These are phyloP conservation scores for Boletus semigastroideus DNA, from an alignment of 1,284 basidiomycete species.

Conservation along the genomic window DNA sequence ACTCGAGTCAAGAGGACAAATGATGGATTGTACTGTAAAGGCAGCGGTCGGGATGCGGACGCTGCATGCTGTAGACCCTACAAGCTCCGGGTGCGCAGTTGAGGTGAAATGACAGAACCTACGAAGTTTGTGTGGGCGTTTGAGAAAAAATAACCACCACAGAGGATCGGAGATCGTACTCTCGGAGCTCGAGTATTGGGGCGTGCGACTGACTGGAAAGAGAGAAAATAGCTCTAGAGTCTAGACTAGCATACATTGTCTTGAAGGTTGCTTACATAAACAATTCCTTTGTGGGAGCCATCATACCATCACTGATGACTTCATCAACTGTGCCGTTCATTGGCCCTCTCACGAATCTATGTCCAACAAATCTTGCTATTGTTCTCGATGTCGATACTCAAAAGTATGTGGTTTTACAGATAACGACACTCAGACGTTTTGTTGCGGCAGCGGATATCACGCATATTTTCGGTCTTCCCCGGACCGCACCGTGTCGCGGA, in stretches of 20 bases:
- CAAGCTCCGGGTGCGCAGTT: background rate
- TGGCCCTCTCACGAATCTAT: conserved; percentile 1
- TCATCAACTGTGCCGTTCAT: background rate
- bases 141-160: background rate
- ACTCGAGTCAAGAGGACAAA: background rate
- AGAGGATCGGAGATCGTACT: background rate
- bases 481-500: background rate
- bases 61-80: conserved; percentile 14
- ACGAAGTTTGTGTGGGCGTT: background rate
- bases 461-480: background rate
- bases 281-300: background rate
- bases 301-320: background rate
- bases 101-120: background rate
- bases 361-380: background rate
- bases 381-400: background rate
- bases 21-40: background rate
- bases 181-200: background rate
- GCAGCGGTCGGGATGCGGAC: background rate
- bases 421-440: background rate
- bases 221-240: no score
- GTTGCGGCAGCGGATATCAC: background rate
- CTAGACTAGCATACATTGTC: no score
- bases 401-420: background rate
- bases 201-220: background rate
- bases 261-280: conserved; percentile 25